Base-by-base conservation (phyloP, 2,329 filamentous ascomycete species). In the Aspergillus latus region DNA sequence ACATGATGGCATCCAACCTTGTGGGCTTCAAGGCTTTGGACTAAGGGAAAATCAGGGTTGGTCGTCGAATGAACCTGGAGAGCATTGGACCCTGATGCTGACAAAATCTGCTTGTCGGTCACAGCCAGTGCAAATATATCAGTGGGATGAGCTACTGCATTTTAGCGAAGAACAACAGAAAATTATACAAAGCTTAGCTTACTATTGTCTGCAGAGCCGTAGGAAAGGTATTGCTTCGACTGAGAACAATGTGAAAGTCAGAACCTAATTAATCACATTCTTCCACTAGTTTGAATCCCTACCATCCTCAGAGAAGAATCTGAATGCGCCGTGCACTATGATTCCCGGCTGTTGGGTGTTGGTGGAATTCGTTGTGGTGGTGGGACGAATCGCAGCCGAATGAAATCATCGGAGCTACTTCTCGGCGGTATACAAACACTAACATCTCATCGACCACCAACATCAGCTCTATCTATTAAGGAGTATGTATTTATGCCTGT, bases 161-260 rank as follows among this genome's bases (percentile, higher is more conserved):
- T 59, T 64, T 60, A 72, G 46, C 66, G 68, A 63, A 69, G 37
- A 54, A 15, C 15, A 8, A 48, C 30, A 11, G 46, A 32, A 48
- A 26, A 40, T 34, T 37, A 13, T 32, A 44, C 15, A 29, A 13
- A 15, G 28, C 45, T 55, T 52, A 52, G 70, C 79, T 72, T 73
- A 90, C 90, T 92, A 79, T 92, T 84, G 72, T 96, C 89, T 73
- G 96, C 85, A 43, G 92, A 93, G 74, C 96, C 90, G 64, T 89
- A 88, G 68, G 93, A 95, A 61, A 99, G 84, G 74, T 97, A 99
- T 87, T 97, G 94, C 80, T 97, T 97, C 54, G 94, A 99, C 94
- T 97, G 55, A 58, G 30, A 58, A 53, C 10, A 29, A 47, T 50
- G 28, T 36, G 16, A 8, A 43, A 45, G 57, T 53, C 56, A 49